Conservation (phyloP, 1,284 basidiomycete species). For the Apiotrichum veenhuisii region DNA sequence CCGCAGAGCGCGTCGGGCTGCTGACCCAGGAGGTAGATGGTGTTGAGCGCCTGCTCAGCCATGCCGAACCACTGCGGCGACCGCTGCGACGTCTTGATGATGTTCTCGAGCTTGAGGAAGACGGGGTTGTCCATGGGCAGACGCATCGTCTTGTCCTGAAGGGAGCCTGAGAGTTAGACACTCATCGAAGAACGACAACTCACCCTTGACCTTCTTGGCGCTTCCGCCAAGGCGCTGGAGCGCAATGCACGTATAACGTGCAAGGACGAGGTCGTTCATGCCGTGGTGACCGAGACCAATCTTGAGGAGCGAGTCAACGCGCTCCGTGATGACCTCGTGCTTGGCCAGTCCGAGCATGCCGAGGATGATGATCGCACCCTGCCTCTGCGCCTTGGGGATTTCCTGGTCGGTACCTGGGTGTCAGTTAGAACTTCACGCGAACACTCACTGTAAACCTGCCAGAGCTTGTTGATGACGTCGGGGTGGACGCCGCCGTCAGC, state of each 20-base stretch:
- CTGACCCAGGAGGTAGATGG: constrained; percentile 88
- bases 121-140: constrained; percentile 84
- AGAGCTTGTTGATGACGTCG: constrained; percentile 84
- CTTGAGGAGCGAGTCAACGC: constrained; percentile 77
- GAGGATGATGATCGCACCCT: constrained; percentile 89
- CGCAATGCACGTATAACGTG: constrained; percentile 89
- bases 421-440: not conserved
- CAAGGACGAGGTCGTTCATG: constrained; percentile 79
- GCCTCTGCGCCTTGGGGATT: constrained; percentile 75
- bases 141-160: constrained; percentile 80
- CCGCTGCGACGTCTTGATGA: constrained; percentile 69
- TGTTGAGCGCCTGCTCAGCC: constrained; percentile 95
- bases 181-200: constrained; percentile 11
- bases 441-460: constrained; percentile 86
- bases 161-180: constrained; percentile 59
- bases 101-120: constrained; percentile 75
- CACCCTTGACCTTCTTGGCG: constrained; percentile 94
- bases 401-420: constrained; percentile 63
- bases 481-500: constrained; percentile 66
- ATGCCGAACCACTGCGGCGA: constrained; percentile 86
- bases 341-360: constrained; percentile 91
- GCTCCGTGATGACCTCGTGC: constrained; percentile 78
- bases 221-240: constrained; percentile 88
- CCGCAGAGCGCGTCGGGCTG: constrained; percentile 86
- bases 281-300: constrained; percentile 85